Base-by-base conservation (phyloP, 1,284 basidiomycete genomes). In the Trametes hirsuta region DNA sequence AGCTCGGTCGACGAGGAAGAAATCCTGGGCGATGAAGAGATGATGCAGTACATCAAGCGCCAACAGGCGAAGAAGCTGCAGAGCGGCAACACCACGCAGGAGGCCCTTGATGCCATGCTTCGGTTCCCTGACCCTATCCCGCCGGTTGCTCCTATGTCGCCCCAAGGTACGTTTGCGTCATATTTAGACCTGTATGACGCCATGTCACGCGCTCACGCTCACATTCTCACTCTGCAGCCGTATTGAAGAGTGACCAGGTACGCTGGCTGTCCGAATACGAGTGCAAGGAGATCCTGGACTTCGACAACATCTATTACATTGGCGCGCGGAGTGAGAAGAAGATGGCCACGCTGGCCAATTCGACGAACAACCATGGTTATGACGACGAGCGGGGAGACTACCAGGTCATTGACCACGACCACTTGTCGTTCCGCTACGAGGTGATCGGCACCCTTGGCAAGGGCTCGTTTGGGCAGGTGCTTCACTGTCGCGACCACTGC, bases 371-470 rank as follows among this genome's bases (percentile, higher is more conserved):
- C 74, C 88, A 92, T 71, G 94, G 97, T 36, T 99, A 97, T 71
- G 97, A 99, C 72, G 97, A 99, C 73, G 97, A 99, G 47, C 90
- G 97, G 21, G 97, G 97, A 36, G 97, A 99, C 77, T 99, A 99
- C 71, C 86, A 91, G 8, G 88, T 99, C 53, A 86, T 97, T 63
- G 84, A 87, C 61, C 88, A 88, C 59, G 97, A 99, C 74, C 97
- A 99, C 76, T 84, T 99, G 52, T 92, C 93, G 40, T 99, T 93
- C 76, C 92, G 97, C 12, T 99, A 99, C 75, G 96, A 99, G 76
- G 82, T 99, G 59, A 83, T 95, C 54, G 93, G 92, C 67, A 90
- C 93, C 2, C 85, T 99, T 30, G 97, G 97, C 42, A 98, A 99
- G 75, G 97, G 97, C 25, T 98, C 97, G 8, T 99, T 99, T 67